phyloP scores from a whole-genome alignment of 768 basidiomycete species.

The Termitomyces sp. region DNA sequence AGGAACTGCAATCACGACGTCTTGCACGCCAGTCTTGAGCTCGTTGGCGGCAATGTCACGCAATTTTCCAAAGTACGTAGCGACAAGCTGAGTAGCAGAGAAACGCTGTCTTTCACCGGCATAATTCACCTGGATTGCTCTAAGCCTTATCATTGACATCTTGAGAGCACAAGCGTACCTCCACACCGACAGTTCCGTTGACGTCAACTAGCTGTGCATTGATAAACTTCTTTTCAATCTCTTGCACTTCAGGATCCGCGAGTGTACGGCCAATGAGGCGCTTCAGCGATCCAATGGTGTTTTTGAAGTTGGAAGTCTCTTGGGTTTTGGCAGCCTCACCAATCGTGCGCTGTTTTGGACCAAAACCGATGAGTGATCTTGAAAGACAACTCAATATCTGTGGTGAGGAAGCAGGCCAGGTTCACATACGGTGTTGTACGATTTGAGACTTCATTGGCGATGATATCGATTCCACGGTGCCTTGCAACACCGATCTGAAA shows the following conservation, averaged over 20 bases:
- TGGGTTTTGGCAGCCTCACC: slow-evolving; percentile 97
- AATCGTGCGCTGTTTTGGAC: slow-evolving; percentile 83
- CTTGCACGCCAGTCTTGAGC: slow-evolving; percentile 81
- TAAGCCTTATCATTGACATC: slow-evolving; percentile 1
- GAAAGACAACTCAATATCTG: neutral
- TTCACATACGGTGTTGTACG: slow-evolving; percentile 85
- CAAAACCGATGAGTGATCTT: slow-evolving; percentile 94
- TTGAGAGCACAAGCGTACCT: slow-evolving; percentile 49
- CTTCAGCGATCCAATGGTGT: slow-evolving; percentile 92
- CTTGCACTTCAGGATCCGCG: slow-evolving; percentile 74
- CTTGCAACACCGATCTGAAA: slow-evolving; percentile 89
- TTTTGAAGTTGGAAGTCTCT: slow-evolving; percentile 97
- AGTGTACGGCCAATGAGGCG: slow-evolving; percentile 81
- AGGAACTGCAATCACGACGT: slow-evolving; percentile 94
- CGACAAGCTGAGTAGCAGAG: slow-evolving; percentile 89
- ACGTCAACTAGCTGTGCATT: slow-evolving; percentile 84
- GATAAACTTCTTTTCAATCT: slow-evolving; percentile 87
- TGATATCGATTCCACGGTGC: slow-evolving; percentile 97
- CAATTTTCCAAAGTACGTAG: slow-evolving; percentile 85
- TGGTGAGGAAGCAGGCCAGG: neutral
- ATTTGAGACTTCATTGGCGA: slow-evolving; percentile 97
- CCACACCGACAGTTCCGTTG: slow-evolving; percentile 74
- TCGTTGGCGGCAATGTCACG: slow-evolving; percentile 82
- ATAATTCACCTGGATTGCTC: slow-evolving; percentile 68
- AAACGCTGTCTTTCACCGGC: slow-evolving; percentile 75